phyloP scores from a whole-genome alignment of 2,329 filamentous ascomycete genomes.

The Fusarium veterinarium region DNA sequence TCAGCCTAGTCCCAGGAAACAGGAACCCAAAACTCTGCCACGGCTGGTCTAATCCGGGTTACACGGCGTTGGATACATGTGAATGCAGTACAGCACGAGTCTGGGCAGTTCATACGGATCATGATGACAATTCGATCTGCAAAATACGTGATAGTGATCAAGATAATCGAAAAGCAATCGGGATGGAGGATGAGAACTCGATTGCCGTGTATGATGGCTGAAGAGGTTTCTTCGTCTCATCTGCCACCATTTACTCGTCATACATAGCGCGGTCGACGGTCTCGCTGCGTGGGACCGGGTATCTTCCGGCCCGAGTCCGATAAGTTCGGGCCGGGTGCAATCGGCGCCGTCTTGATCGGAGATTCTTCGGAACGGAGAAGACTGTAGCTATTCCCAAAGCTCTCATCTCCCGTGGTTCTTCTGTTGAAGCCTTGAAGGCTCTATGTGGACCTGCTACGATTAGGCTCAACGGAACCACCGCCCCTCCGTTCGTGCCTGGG shows the following conservation, averaged over 20 bases:
- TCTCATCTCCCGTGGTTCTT: not conserved
- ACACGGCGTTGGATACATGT: not conserved
- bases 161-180: conserved; percentile 15
- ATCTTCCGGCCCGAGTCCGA: conserved; percentile 9
- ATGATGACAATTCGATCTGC: conserved; percentile 16
- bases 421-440: not conserved
- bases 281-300: conserved; percentile 11
- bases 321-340: conserved; percentile 6
- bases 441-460: conserved; percentile 6
- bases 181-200: conserved; percentile 6
- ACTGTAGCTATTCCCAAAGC: conserved; percentile 13
- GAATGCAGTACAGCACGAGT: not conserved
- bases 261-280: not conserved
- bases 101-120: not conserved
- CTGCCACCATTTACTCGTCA: not conserved
- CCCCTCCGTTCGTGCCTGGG: conserved; percentile 20
- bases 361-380: not conserved
- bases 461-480: conserved; percentile 5
- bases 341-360: conserved; percentile 10
- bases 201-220: not conserved
- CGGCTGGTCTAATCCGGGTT: conserved; percentile 4
- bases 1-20: conserved; percentile 19
- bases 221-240: not conserved
- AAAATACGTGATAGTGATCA: not conserved
- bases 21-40: conserved; percentile 16